Evolutionary conservation across 192 early-diverging fungal genomes (phyloP).

Genomic region (Coemansia brasiliensis): DNA sequence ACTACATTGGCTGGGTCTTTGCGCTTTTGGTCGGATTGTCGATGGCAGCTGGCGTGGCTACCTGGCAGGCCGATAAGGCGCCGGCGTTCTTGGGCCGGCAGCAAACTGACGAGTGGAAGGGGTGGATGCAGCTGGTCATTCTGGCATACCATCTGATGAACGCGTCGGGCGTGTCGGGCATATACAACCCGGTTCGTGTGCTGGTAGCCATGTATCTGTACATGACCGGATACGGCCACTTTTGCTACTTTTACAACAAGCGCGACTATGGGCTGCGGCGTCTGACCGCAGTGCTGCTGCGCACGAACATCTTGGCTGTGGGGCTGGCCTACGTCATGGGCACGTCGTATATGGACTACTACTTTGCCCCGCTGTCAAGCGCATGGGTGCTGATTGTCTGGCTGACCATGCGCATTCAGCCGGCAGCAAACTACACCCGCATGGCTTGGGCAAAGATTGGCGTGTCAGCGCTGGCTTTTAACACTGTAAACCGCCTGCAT

Average conservation of each 20-base stretch:
- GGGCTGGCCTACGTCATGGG: conserved; percentile 67
- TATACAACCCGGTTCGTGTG: conserved; percentile 74
- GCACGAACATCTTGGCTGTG: conserved; percentile 69
- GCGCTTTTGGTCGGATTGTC: conserved; percentile 39
- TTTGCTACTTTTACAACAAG: conserved; percentile 70
- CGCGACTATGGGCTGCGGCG: conserved; percentile 65
- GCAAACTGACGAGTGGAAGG: conserved; percentile 86
- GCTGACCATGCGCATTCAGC: conserved; percentile 62
- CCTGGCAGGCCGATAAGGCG: conserved; percentile 36
- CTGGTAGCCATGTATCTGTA: conserved; percentile 78
- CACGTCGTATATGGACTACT: conserved; percentile 72
- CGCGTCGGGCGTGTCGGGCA: conserved; percentile 60
- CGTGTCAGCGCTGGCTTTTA: conserved; percentile 26
- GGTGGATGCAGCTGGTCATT: conserved; percentile 81
- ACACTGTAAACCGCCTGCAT: conserved; percentile 20
- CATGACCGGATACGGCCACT: conserved; percentile 83
- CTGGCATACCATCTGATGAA: conserved; percentile 73
- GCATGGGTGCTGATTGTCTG: conserved; percentile 71
- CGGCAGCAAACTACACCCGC: conserved; percentile 49
- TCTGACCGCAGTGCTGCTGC: conserved; percentile 62
- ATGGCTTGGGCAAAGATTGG: conserved; percentile 60
- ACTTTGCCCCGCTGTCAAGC: conserved; percentile 74
- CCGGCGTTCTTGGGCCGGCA: conserved; percentile 68
- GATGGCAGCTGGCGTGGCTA: conserved; percentile 47
- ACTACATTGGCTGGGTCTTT: conserved; percentile 55